Evolutionary conservation across 331 rosid genomes (phyloP).

Genomic region (Arachis monticola): DNA sequence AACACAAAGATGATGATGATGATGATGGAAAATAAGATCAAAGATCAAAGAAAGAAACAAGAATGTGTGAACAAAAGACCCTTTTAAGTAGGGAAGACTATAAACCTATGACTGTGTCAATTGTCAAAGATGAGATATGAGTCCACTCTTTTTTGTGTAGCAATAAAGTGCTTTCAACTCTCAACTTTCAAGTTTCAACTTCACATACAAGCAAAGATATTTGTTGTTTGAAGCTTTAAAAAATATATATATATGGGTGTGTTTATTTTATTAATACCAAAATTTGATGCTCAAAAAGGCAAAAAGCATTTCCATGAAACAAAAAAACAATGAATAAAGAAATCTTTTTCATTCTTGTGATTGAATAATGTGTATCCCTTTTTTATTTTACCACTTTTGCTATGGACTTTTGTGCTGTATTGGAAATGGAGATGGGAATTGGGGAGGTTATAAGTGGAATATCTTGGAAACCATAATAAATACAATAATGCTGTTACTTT

Average conservation of each 20-base stretch:
- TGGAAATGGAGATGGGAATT: not conserved
- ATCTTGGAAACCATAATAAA: not conserved
- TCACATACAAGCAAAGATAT: not conserved
- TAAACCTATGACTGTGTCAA: not conserved
- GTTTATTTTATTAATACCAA: not conserved
- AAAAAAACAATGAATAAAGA: not conserved
- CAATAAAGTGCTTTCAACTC: no score
- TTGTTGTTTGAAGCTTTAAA: no score
- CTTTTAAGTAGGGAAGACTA: not conserved
- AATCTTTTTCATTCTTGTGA: not conserved
- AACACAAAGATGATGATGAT: not conserved
- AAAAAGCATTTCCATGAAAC: not conserved
- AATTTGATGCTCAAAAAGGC: not conserved
- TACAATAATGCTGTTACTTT: not conserved
- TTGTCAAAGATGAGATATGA: slow-evolving; percentile 4
- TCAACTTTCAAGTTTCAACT: not conserved
- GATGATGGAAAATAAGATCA: not conserved
- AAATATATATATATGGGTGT: no score
- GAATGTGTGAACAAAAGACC: not conserved
- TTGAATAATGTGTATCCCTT: no score
- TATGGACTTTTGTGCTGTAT: not conserved
- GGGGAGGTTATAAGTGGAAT: slow-evolving; percentile 3
- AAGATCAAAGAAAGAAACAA: not conserved
- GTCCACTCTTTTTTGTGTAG: not conserved
- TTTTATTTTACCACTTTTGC: not conserved